Percentiles rank a stretch among this genome's conserved stretches.
These are phyloP conservation scores for Mortierella sp. DNA, from an alignment of 371 early-diverging fungal genomes.

Conservation along the genomic window DNA sequence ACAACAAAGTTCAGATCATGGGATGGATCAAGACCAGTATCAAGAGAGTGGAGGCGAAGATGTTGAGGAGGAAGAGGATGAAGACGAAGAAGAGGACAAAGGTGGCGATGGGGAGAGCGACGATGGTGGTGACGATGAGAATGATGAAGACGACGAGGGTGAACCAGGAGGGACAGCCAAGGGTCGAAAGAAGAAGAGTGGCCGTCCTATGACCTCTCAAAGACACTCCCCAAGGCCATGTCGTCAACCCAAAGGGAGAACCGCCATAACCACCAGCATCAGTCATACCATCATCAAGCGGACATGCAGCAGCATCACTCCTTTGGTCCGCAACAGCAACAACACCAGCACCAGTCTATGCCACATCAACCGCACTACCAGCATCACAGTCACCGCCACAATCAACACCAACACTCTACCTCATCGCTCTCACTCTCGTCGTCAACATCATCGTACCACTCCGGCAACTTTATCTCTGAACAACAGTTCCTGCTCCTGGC, in stretches of 20 bases:
- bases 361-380: neutral
- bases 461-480: conserved; percentile 33
- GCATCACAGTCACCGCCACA: neutral
- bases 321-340: neutral
- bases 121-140: neutral
- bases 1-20: neutral
- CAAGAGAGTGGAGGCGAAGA: neutral
- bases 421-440: neutral
- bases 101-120: neutral
- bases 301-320: neutral
- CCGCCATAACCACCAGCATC: neutral
- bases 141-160: conserved; percentile 1
- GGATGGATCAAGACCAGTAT: neutral
- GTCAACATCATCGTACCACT: conserved; percentile 7
- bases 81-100: conserved; percentile 9
- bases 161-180: conserved; percentile 4
- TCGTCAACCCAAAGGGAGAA: neutral
- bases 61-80: conserved; percentile 12
- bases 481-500: conserved; percentile 34
- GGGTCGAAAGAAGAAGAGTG: neutral
- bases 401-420: conserved; percentile 1
- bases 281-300: too few relatives aligned
- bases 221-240: neutral
- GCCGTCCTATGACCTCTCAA: neutral
- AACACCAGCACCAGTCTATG: neutral